Conservation (phyloP, 805 yeast genomes). For the Zygotorulaspora danielsina region DNA sequence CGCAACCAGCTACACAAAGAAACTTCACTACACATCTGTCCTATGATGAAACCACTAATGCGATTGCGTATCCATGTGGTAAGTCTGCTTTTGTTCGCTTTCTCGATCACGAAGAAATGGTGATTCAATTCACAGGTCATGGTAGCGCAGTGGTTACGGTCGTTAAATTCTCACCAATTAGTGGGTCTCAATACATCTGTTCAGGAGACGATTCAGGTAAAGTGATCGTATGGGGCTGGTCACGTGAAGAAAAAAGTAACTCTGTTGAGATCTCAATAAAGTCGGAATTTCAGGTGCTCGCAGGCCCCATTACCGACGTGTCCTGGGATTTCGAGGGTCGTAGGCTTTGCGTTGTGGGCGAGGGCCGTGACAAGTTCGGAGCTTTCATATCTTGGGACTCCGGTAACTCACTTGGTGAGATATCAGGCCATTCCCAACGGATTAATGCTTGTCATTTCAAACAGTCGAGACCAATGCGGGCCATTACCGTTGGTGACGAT, state of each 20-base stretch:
- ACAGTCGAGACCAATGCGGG: constrained; percentile 85
- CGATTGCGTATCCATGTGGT: constrained; percentile 79
- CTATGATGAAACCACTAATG: constrained; percentile 62
- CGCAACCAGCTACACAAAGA: constrained; percentile 80
- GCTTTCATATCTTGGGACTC: constrained; percentile 91
- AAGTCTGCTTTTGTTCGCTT: constrained; percentile 72
- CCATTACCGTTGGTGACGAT: constrained; percentile 91
- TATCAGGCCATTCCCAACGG: constrained; percentile 83
- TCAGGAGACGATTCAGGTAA: constrained; percentile 90
- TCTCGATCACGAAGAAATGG: constrained; percentile 45
- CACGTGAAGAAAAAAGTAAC: constrained; percentile 45
- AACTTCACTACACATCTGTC: constrained; percentile 61
- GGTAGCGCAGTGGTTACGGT: constrained; percentile 62
- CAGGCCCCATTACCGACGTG: constrained; percentile 76
- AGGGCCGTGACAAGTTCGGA: constrained; percentile 87
- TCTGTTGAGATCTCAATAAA: constrained; percentile 50
- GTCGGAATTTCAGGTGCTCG: constrained; percentile 73
- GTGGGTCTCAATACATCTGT: constrained; percentile 79
- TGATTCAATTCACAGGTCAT: constrained; percentile 71
- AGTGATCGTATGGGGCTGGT: constrained; percentile 80
- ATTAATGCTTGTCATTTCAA: constrained; percentile 82
- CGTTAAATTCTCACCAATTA: constrained; percentile 71
- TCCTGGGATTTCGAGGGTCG: constrained; percentile 90
- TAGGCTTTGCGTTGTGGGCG: constrained; percentile 90
- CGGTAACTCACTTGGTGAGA: constrained; percentile 96